Evolutionary conservation across 352 stramenopile genomes (phyloP), one percentile per base, ranked within the genome.

Genomic region (Phytophthora rubi): DNA sequence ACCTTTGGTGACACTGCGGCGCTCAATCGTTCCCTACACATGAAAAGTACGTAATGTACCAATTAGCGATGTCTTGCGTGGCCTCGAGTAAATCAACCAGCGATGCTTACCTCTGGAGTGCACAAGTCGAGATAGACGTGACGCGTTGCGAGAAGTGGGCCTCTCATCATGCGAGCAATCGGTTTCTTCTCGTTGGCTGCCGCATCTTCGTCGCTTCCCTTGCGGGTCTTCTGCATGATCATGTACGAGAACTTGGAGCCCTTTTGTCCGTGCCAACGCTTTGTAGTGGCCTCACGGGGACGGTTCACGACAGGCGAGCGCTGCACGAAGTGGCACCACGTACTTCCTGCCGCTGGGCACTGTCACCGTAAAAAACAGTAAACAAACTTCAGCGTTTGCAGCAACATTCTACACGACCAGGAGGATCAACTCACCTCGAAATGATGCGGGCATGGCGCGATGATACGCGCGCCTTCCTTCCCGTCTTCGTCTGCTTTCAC

Each of bases 251-350:
- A 94, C 76, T 96, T 96, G 76, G 87, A 89, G 28, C 88, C 86
- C 60, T 93, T 90, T 63, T 96, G 86, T 33, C 86, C 86, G 52
- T 93, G 80, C 86, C 86, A 96, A 63, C 88, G 83, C 85, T 94
- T 92, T 1, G 84, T 77, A 13, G 85, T 93, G 23, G 81, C 77
- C 44, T 92, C 85, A 15, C 86, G 87, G 39, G 88, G 88, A n/a
- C 75, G 83, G 45, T 89, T 77, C 23, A 96, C 86, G 53, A 83
- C 75, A 2, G 89, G 89, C 23, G 88, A 83, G 47, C 89, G 87
- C 75, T 96, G 89, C 18, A 93, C 86, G 64, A 96, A 96, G 59
- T 96, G 89, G 42, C 89, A 96, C 89, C 89, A 96, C 15, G 87
- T 93, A 26, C 80, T 86, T 61, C 86, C 82, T 28, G 67, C 76